Evolutionary conservation across 306 rosid species (phyloP).

Genomic region (Clitoria ternatea): DNA sequence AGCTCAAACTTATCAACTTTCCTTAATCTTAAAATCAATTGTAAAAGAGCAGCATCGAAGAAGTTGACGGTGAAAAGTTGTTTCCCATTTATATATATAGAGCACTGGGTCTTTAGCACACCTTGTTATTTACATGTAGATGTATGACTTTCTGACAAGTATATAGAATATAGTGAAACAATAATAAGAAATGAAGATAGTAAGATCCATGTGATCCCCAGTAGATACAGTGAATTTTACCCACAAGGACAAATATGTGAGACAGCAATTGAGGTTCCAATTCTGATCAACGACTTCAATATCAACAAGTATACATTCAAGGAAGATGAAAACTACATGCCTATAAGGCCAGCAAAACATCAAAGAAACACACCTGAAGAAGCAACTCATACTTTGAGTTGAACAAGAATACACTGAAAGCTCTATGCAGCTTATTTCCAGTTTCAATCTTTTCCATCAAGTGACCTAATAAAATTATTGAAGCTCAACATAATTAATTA

Average conservation of each 20-base stretch:
- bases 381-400: slow-evolving; percentile 90
- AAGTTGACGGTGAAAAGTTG: not conserved
- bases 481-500: slow-evolving; percentile 17
- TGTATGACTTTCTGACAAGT: not conserved
- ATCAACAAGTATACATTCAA: not conserved
- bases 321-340: slow-evolving; percentile 6
- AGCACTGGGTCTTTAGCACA: not conserved
- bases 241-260: not conserved
- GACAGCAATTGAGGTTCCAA: not conserved
- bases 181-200: not conserved
- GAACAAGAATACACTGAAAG: slow-evolving; percentile 94
- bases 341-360: not conserved
- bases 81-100: not conserved
- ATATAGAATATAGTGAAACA: slow-evolving; percentile 2
- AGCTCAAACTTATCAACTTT: not conserved
- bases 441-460: slow-evolving; percentile 95
- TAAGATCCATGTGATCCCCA: not conserved
- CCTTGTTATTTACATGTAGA: slow-evolving; percentile 19
- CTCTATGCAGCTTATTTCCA: slow-evolving; percentile 82
- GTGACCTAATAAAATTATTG: slow-evolving; percentile 57
- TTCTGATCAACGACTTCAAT: not conserved
- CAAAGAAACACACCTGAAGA: slow-evolving; percentile 67
- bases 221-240: not conserved
- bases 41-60: not conserved
- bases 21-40: not conserved